Evolutionary conservation across 1,139 yeast genomes (phyloP).

Genomic region (Zygoascus sp.): DNA sequence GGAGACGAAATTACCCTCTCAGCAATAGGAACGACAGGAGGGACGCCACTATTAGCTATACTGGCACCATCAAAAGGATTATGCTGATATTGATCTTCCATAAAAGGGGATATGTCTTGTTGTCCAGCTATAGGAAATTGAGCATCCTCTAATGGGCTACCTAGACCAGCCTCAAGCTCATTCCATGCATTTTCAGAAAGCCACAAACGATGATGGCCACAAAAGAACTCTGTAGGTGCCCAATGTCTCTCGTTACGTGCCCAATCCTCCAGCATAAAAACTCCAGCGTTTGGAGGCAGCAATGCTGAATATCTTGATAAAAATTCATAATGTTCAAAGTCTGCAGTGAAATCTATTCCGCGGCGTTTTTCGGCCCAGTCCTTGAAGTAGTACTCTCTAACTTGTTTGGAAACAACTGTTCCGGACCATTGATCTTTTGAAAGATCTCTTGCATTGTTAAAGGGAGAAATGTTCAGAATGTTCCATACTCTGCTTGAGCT

Average conservation of each 20-base stretch:
- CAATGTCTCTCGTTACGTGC: slow-evolving; percentile 35
- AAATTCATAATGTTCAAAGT: slow-evolving; percentile 39
- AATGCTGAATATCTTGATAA: slow-evolving; percentile 33
- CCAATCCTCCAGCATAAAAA: slow-evolving; percentile 35
- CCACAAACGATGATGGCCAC: slow-evolving; percentile 37
- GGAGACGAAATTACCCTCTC: background rate
- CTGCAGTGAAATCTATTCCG: slow-evolving; percentile 37
- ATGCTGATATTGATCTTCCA: slow-evolving; percentile 1
- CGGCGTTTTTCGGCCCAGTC: slow-evolving; percentile 38
- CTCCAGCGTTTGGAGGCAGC: slow-evolving; percentile 33
- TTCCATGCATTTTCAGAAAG: slow-evolving; percentile 37
- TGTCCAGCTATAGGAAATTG: background rate
- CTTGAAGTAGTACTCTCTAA: slow-evolving; percentile 34
- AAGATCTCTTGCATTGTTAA: slow-evolving; percentile 28
- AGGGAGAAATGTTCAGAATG: slow-evolving; percentile 31
- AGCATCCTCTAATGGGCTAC: slow-evolving; percentile 1
- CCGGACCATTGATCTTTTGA: slow-evolving; percentile 35
- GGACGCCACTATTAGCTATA: background rate
- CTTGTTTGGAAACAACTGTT: slow-evolving; percentile 35
- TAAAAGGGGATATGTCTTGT: background rate
- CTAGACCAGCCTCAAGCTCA: slow-evolving; percentile 33
- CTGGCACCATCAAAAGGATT: slow-evolving; percentile 6
- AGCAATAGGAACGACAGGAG: background rate
- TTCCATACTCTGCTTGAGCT: slow-evolving; percentile 36
- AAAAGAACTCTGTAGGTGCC: slow-evolving; percentile 34